phyloP scores from a whole-genome alignment of 139 green algal species.

The Chloropicon primus region DNA sequence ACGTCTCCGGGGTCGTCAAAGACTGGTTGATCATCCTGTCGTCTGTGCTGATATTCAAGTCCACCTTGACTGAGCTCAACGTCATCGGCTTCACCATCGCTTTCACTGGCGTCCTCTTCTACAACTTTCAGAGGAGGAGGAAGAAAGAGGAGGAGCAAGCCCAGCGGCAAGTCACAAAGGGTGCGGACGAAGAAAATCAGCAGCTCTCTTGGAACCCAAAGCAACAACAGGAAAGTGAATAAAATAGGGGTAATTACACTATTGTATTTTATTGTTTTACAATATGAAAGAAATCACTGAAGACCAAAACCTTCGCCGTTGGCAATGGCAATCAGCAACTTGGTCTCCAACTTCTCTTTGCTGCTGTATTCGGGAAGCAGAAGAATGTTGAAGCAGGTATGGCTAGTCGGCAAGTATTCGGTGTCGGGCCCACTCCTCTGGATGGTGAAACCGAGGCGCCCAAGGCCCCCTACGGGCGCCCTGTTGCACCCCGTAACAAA shows the following conservation, averaged over 20 bases:
- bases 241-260: no score
- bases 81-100: conserved; percentile 50
- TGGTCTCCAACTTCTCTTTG: conserved; percentile 45
- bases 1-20: conserved; percentile 84
- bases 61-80: conserved; percentile 40
- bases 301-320: conserved; percentile 84
- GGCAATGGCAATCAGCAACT: conserved; percentile 68
- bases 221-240: neutral
- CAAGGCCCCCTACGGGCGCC: conserved; percentile 21
- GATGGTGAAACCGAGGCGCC: conserved; percentile 20
- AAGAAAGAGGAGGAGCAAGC: neutral
- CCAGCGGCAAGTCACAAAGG: neutral
- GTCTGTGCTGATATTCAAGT: conserved; percentile 14
- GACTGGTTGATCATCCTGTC: conserved; percentile 77
- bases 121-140: conserved; percentile 31
- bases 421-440: conserved; percentile 39
- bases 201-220: neutral
- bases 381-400: conserved; percentile 92
- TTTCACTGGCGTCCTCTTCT: conserved; percentile 43
- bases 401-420: conserved; percentile 64
- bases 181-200: neutral
- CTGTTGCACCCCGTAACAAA: conserved; percentile 27
- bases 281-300: conserved; percentile 46
- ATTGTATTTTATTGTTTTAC: neutral
- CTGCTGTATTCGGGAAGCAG: conserved; percentile 71